Conservation (phyloP, 176 grass and related monocot genomes). For the Raddia guianensis region DNA sequence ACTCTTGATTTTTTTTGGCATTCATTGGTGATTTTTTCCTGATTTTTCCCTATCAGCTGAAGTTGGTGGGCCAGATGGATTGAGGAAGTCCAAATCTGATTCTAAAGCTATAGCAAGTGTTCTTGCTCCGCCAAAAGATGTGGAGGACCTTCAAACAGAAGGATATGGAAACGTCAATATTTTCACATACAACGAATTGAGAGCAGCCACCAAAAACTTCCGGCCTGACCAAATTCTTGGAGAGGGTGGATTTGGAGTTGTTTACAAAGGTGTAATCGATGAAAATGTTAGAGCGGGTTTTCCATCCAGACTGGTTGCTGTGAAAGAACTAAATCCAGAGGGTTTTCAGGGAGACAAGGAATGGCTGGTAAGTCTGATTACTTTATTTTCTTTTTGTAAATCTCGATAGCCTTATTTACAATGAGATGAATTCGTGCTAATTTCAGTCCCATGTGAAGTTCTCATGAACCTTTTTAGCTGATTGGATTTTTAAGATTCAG, state of each 20-base stretch:
- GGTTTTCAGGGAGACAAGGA: constrained; percentile 97
- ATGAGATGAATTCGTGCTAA: not conserved
- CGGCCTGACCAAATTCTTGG: constrained; percentile 87
- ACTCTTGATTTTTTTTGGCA: not conserved
- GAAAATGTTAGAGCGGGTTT: constrained; percentile 77
- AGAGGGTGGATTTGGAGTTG: constrained; percentile 96
- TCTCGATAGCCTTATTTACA: not conserved
- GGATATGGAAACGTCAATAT: constrained; percentile 84
- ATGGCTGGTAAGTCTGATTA: constrained; percentile 72
- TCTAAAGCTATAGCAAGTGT: constrained; percentile 56
- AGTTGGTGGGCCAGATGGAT: constrained; percentile 39
- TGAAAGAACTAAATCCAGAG: constrained; percentile 93
- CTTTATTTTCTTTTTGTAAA: constrained; percentile 24
- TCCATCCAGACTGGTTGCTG: constrained; percentile 73
- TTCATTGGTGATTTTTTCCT: constrained; percentile 32
- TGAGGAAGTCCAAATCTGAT: constrained; percentile 65
- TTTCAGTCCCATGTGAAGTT: constrained; percentile 33
- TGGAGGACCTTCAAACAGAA: constrained; percentile 71
- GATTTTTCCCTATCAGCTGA: constrained; percentile 46
- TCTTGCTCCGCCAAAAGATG: constrained; percentile 85
- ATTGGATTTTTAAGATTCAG: constrained; percentile 11
- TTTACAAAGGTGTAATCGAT: constrained; percentile 94
- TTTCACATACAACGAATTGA: constrained; percentile 81
- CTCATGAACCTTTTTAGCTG: not conserved
- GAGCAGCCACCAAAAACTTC: constrained; percentile 88